Conservation (phyloP, 371 early-diverging fungal genomes). For the Syncephalastrum monosporum region DNA sequence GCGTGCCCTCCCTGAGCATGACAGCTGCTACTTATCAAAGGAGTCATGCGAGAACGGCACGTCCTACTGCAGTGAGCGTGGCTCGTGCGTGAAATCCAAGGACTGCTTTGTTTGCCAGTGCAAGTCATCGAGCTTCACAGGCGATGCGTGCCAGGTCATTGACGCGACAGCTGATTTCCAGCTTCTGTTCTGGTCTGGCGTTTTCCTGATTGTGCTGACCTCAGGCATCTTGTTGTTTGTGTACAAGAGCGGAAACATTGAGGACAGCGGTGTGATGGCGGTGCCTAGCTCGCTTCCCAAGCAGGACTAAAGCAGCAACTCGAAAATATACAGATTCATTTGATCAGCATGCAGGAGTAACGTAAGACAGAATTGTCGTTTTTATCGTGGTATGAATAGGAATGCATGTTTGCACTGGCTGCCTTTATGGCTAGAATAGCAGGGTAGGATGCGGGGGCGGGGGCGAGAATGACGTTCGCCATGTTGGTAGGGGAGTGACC, state of each 20-base stretch:
- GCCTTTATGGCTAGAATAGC: too few relatives aligned
- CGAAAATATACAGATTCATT: too few relatives aligned
- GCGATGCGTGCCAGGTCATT: slow-evolving; percentile 36
- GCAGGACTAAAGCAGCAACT: slow-evolving; percentile 34
- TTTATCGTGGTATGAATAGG: too few relatives aligned
- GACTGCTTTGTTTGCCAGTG: slow-evolving; percentile 45
- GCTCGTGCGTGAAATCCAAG: slow-evolving; percentile 23
- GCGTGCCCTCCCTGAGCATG: slow-evolving; percentile 19
- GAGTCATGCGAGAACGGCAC: slow-evolving; percentile 33
- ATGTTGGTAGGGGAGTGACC: slow-evolving; percentile 32
- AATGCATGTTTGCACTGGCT: too few relatives aligned
- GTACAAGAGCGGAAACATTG: slow-evolving; percentile 36
- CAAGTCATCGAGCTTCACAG: slow-evolving; percentile 21
- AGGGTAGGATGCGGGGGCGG: slow-evolving; percentile 7
- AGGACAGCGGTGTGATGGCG: slow-evolving; percentile 36
- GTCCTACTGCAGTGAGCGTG: slow-evolving; percentile 32
- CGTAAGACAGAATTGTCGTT: too few relatives aligned
- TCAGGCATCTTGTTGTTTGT: slow-evolving; percentile 41
- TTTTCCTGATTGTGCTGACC: slow-evolving; percentile 33
- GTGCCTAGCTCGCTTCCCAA: slow-evolving; percentile 40
- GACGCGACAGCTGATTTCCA: slow-evolving; percentile 46
- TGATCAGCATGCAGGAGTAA: too few relatives aligned
- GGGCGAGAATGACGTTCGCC: slow-evolving; percentile 16
- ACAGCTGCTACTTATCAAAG: slow-evolving; percentile 21
- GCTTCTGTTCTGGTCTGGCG: slow-evolving; percentile 47